These are phyloP conservation scores for Sequoiadendron giganteum DNA, from an alignment of 75 land plant genomes.

Conservation along the genomic window DNA sequence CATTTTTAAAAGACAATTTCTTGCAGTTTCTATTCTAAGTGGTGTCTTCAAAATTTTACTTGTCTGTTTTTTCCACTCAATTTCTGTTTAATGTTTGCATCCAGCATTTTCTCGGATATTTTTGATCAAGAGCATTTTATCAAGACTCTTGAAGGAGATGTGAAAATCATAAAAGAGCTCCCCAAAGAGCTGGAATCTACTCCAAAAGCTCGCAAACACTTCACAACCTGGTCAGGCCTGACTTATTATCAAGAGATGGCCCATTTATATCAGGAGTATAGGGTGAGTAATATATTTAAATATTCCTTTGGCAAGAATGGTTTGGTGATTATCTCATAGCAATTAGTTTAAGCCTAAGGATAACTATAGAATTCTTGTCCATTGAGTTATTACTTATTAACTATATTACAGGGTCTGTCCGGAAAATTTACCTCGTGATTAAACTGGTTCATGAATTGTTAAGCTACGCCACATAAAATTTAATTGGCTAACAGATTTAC, in stretches of 20 bases:
- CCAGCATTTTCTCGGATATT: slow-evolving; percentile 89
- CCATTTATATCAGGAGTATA: slow-evolving; percentile 66
- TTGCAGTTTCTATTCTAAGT: not conserved
- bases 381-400: not conserved
- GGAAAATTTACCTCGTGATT: not conserved
- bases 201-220: slow-evolving; percentile 81
- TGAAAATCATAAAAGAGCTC: slow-evolving; percentile 68
- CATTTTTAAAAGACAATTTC: slow-evolving; percentile 2
- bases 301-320: not conserved
- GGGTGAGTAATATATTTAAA: slow-evolving; percentile 32
- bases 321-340: not conserved
- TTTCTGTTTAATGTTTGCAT: slow-evolving; percentile 4
- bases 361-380: not conserved
- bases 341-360: not conserved
- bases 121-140: slow-evolving; percentile 95
- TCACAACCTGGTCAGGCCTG: slow-evolving; percentile 80
- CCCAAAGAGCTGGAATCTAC: slow-evolving; percentile 63
- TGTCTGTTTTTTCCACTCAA: not conserved
- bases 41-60: not conserved
- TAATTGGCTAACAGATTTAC: slow-evolving; percentile 9
- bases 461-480: not conserved
- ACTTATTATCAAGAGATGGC: slow-evolving; percentile 77
- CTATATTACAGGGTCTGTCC: not conserved
- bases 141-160: slow-evolving; percentile 66
- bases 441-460: not conserved